A percentile compares a stretch with the other conserved stretches of the same genome.
Conservation (phyloP, 352 stramenopile species). For the Pythium graminicola region DNA sequence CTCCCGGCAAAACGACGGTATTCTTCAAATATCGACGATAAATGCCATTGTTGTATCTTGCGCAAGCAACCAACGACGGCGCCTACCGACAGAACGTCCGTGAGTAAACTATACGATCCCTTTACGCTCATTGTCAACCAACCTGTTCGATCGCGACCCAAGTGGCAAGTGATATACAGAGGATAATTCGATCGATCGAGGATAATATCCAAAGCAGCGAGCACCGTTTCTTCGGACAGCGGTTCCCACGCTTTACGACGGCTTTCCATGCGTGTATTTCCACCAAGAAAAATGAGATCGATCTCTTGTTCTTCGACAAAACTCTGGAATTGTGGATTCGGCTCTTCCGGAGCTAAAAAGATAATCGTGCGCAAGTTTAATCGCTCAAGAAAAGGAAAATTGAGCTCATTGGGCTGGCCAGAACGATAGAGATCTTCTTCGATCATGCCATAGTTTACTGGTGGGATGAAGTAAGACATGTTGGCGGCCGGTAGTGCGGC, state of each 20-base stretch:
- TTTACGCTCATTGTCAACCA: background rate
- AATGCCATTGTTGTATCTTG: conserved; percentile 85
- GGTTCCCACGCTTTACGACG: conserved; percentile 83
- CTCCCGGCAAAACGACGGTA: conserved; percentile 82
- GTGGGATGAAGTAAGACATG: conserved; percentile 89
- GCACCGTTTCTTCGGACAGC: conserved; percentile 85
- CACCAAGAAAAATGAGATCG: conserved; percentile 77
- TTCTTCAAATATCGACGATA: conserved; percentile 85
- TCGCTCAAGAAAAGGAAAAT: conserved; percentile 82
- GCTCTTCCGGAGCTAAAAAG: conserved; percentile 86
- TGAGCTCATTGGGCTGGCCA: conserved; percentile 84
- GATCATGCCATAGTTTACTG: conserved; percentile 89
- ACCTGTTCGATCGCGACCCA: conserved; percentile 87
- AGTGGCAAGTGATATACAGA: conserved; percentile 88
- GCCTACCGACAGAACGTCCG: too few relatives aligned
- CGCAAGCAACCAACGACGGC: conserved; percentile 83
- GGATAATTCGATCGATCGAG: conserved; percentile 87
- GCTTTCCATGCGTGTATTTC: conserved; percentile 85
- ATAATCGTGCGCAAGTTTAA: conserved; percentile 88
- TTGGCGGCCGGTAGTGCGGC: background rate
- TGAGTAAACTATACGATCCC: too few relatives aligned
- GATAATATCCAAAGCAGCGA: conserved; percentile 85
- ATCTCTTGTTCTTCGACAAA: conserved; percentile 91
- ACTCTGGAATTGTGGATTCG: conserved; percentile 85
- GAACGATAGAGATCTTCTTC: conserved; percentile 83